Base-by-base conservation (phyloP, 2,329 filamentous ascomycete genomes). In the Pestalotiopsis sp. region DNA sequence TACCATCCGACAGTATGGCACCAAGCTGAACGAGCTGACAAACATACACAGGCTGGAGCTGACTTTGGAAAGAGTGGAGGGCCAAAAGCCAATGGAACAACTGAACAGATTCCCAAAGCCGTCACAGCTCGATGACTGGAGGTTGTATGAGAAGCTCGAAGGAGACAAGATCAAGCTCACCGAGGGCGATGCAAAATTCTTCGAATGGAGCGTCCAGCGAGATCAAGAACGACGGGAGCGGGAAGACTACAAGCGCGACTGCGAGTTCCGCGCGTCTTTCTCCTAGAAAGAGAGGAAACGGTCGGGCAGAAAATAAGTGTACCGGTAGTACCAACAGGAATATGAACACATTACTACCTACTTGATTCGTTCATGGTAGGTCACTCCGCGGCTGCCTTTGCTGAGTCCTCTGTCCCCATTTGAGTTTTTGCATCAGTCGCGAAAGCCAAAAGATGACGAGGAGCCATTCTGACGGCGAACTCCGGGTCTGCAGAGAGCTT, bases 41-140 rank as follows among this genome's bases (percentile, higher is more conserved):
- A 80, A 82, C 2, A 75, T 80, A 4, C 82, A 86, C 73, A 79
- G 80, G 7, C 77, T 87, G 36, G 80, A 81, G 31, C 73, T 89
- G 23, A 82, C 77, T 0, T 77, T 90, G 2, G 82, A 87, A 70
- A 82, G 84, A 25, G 78, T 81, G 7, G 63, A 76, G 0, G 79
- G 77, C 12, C 85, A 88, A 71, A 77, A 68, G 1, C 71, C 83
- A 2, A 77, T 87, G 69, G 75, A 82, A 7, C 78, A 83, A 5
- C 71, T 88, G 9, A 70, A 75, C n/a, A 68, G 72, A n/a, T 79
- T 87, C 13, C 87, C 87, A 0, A 80, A 75, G 12, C 87, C 87
- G 2, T 87, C 86, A 2, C 85, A 89, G 73, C 71, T 87, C 5
- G 88, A 90, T 69, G 87, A 90, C 68, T 90, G 85, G 86, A 69